A percentile compares a stretch with the other conserved stretches of the same genome.
phyloP scores from a whole-genome alignment of 805 yeast species.

The Osmozyma mogii region DNA sequence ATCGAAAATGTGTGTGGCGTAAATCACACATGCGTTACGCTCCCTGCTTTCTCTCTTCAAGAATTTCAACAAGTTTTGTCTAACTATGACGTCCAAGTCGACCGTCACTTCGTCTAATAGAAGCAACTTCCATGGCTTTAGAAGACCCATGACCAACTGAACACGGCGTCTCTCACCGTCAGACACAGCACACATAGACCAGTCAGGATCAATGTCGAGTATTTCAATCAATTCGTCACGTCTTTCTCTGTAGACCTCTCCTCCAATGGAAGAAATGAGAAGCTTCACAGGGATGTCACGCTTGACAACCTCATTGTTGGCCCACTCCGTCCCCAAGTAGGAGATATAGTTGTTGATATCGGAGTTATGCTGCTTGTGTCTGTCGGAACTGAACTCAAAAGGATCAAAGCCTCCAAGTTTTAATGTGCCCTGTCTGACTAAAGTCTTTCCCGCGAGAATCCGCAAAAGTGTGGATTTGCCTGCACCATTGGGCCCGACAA shows the following conservation, averaged over 20 bases:
- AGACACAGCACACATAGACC: conserved; percentile 89
- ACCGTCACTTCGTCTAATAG: conserved; percentile 96
- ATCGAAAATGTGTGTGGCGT: conserved; percentile 95
- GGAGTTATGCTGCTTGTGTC: conserved; percentile 34
- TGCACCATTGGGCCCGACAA: conserved; percentile 95
- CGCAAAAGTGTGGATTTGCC: conserved; percentile 87
- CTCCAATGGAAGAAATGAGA: conserved; percentile 74
- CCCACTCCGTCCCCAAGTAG: conserved; percentile 97
- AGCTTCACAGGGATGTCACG: conserved; percentile 85
- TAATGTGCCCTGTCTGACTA: conserved; percentile 66
- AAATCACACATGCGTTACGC: conserved; percentile 71
- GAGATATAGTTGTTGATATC: conserved; percentile 50
- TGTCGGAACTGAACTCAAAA: conserved; percentile 50
- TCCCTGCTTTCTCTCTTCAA: conserved; percentile 63
- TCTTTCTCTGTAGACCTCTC: conserved; percentile 55
- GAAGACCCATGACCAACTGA: conserved; percentile 86
- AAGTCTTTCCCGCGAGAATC: conserved; percentile 84
- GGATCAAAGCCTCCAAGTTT: conserved; percentile 82
- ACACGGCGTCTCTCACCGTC: conserved; percentile 96
- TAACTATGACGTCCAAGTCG: conserved; percentile 87
- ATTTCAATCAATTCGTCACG: conserved; percentile 69
- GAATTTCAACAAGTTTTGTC: conserved; percentile 66
- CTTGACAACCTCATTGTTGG: conserved; percentile 79
- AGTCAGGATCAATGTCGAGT: conserved; percentile 75
- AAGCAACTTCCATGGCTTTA: conserved; percentile 83